phyloP scores from a whole-genome alignment of 2,329 filamentous ascomycete species.

The Emydomyces testavorans region DNA sequence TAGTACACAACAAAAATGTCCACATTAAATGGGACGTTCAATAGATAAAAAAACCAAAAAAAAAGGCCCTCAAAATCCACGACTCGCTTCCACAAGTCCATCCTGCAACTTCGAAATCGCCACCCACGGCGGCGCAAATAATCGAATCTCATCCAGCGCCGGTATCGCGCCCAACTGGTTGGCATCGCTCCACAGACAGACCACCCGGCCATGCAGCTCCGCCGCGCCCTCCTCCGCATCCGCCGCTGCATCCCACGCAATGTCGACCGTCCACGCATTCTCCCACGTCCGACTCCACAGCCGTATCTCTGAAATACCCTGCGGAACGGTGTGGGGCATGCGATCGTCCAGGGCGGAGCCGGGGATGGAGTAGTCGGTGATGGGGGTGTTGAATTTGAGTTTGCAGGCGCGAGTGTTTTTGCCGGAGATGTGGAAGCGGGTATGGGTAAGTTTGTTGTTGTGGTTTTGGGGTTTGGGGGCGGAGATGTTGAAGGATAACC shows the following conservation, averaged over 20 bases:
- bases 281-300: constrained; percentile 77
- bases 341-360: constrained; percentile 49
- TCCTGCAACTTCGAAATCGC: constrained; percentile 62
- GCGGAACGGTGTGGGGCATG: constrained; percentile 52
- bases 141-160: constrained; percentile 65
- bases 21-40: too few species aligned
- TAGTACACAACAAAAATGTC: too few species aligned
- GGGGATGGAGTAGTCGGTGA: constrained; percentile 53
- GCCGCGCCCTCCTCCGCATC: constrained; percentile 25
- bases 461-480: constrained; percentile 31
- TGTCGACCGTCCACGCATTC: constrained; percentile 61
- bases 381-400: constrained; percentile 56
- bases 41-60: not conserved
- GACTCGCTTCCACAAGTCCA: constrained; percentile 71
- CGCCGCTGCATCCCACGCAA: constrained; percentile 48
- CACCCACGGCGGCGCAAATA: constrained; percentile 70
- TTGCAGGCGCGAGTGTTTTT: constrained; percentile 69
- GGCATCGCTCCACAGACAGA: constrained; percentile 80
- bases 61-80: constrained; percentile 31
- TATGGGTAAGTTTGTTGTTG: constrained; percentile 27
- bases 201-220: constrained; percentile 51
- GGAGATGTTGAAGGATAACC: constrained; percentile 56
- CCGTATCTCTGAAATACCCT: constrained; percentile 56
- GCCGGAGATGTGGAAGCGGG: constrained; percentile 54
- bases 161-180: constrained; percentile 63